Evolutionary conservation across 2,329 filamentous ascomycete species (phyloP).

Genomic region (Samsoniella hepiali): DNA sequence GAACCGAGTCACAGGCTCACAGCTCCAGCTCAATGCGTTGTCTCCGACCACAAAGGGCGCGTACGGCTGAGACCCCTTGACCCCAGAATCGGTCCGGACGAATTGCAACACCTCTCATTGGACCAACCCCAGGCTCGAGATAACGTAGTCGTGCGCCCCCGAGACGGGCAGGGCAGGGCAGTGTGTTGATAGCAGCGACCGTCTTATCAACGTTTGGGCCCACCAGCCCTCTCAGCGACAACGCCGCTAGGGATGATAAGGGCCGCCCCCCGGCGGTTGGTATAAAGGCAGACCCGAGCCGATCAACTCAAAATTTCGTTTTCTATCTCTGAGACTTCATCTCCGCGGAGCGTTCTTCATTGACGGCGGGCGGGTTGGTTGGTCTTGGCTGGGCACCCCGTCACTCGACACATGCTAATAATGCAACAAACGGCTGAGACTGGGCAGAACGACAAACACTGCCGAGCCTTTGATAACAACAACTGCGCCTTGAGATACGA

Average conservation of each 20-base stretch:
- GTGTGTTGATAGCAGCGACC: not conserved
- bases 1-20: no score
- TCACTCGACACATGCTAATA: not conserved
- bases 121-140: not conserved
- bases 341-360: slow-evolving; percentile 19
- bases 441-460: no score
- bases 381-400: not conserved
- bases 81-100: not conserved
- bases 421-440: no score
- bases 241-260: slow-evolving; percentile 9
- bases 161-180: not conserved
- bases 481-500: no score
- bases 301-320: not conserved
- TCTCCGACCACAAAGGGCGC: not conserved
- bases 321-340: slow-evolving; percentile 22
- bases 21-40: no score
- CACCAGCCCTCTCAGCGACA: not conserved
- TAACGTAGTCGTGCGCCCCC: not conserved
- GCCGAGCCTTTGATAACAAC: no score
- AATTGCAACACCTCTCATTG: not conserved
- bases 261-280: not conserved
- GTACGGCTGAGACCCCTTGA: not conserved
- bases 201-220: slow-evolving; percentile 13
- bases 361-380: no score
- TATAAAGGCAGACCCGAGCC: slow-evolving; percentile 9